Conservation (phyloP, 306 rosid species). For the Datisca glomerata region DNA sequence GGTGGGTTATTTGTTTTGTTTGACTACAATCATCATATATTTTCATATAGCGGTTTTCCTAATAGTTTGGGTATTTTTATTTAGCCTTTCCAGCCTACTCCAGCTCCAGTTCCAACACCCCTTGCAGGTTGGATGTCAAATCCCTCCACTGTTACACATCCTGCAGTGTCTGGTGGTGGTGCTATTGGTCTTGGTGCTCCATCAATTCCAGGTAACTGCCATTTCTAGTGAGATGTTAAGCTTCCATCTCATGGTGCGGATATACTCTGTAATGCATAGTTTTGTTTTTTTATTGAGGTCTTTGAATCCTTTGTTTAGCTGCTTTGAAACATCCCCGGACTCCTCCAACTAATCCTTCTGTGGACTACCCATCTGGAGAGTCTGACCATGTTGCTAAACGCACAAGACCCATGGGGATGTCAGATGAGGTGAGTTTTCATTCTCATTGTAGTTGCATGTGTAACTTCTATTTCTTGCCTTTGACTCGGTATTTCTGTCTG, state of each 20-base stretch:
- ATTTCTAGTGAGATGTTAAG: conserved; percentile 7
- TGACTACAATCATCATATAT: no score
- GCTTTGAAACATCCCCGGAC: conserved; percentile 95
- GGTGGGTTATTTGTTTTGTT: conserved; percentile 37
- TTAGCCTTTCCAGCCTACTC: conserved; percentile 90
- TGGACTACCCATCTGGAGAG: conserved; percentile 83
- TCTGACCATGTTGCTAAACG: conserved; percentile 90
- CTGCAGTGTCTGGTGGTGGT: conserved; percentile 85
- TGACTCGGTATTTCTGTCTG: neutral
- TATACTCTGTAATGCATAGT: conserved; percentile 4
- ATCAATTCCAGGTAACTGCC: conserved; percentile 69
- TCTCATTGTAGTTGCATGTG: conserved; percentile 8
- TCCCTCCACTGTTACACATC: conserved; percentile 78
- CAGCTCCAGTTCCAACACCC: conserved; percentile 75
- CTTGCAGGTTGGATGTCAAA: conserved; percentile 99
- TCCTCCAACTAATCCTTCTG: conserved; percentile 87
- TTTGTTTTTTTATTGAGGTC: conserved; percentile 9
- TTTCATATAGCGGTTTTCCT: conserved; percentile 5
- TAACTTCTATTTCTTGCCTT: neutral
- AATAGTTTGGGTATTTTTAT: conserved; percentile 14
- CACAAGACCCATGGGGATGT: conserved; percentile 73
- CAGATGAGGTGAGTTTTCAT: conserved; percentile 55
- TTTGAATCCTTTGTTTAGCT: conserved; percentile 37
- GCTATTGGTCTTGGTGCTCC: conserved; percentile 95
- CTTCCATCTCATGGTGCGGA: conserved; percentile 8